phyloP scores from a whole-genome alignment of 1,284 basidiomycete genomes.

The Cutaneotrichosporon sp. region DNA sequence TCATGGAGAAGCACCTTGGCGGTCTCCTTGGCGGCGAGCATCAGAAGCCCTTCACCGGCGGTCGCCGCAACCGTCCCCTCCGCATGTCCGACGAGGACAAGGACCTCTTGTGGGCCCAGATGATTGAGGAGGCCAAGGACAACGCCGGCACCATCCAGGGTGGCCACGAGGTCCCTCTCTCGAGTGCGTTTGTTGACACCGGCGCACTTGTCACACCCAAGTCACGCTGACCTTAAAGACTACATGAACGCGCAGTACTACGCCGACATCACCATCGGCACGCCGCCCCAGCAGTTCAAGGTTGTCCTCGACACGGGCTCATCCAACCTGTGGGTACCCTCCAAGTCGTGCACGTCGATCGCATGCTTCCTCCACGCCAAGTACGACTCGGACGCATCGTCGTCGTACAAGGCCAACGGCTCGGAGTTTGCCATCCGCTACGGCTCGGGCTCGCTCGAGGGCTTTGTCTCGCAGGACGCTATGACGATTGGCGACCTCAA shows the following conservation, averaged over 20 bases:
- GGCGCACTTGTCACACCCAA: not conserved
- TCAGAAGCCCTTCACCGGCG: conserved; percentile 65
- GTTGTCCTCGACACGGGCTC: conserved; percentile 69
- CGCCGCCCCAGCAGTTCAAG: conserved; percentile 55
- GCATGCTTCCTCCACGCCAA: conserved; percentile 93
- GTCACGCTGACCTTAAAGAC: conserved; percentile 57
- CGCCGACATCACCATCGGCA: conserved; percentile 76
- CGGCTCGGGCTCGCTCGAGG: conserved; percentile 95
- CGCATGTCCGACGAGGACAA: conserved; percentile 58
- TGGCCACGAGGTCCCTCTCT: conserved; percentile 85
- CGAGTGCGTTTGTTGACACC: conserved; percentile 62
- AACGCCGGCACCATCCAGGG: conserved; percentile 58
- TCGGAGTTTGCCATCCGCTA: conserved; percentile 90
- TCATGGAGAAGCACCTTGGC: conserved; percentile 77
- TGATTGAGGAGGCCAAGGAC: conserved; percentile 54
- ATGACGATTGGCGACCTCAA: conserved; percentile 80
- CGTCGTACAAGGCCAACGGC: conserved; percentile 89
- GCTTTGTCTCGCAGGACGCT: conserved; percentile 85
- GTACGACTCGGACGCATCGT: conserved; percentile 82
- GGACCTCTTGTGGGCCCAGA: conserved; percentile 76
- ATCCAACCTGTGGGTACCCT: conserved; percentile 66
- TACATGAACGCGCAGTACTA: conserved; percentile 99
- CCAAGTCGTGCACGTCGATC: conserved; percentile 83
- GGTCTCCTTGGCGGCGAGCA: conserved; percentile 25
- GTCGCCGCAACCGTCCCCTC: conserved; percentile 63